Base-by-base conservation (phyloP, 139 green algal species). In the Chlamydomonas sp. region DNA sequence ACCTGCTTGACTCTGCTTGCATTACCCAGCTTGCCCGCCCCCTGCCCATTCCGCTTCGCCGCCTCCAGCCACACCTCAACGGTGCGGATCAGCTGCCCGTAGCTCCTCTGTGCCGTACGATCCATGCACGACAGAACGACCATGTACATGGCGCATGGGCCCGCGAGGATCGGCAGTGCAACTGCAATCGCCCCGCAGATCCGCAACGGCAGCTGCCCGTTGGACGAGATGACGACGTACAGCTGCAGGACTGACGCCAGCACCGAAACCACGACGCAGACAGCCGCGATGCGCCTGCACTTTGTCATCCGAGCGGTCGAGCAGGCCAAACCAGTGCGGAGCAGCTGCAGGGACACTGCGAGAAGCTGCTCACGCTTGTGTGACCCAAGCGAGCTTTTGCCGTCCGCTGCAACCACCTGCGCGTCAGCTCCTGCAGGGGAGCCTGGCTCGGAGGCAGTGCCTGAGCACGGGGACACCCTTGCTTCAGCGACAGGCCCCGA, bases 161-260 rank as follows among this genome's bases (percentile, higher is more conserved):
- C 18, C 58, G 61, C 15, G 18, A 4, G 61, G 2, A 61, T 9
- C 60, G 18, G n/a, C 61, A 14, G 17, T n/a, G 15, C 61, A 61
- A 69, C 77, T 9, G 77, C 61, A 14, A 71, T 61, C 10, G 17
- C 77, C 17, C 14, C 77, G 5, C 12, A 61, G 61, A 82, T 61
- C 60, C 77, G 77, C 60, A 72, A 72, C 16, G 77, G 61, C 77
- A 61, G 71, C 61, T 82, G 77, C 16, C 71, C 77, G 17, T 61
- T 82, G 18, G 9, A 20, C 2, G 77, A 15, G 20, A 82, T 82
- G 59, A 82, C 71, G 60, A 61, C 60, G 77, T 82, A 82, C 58
- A 69, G 17, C 1, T 69, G 58, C 66, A 71, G 61, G 61, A 7
- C 77, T 10, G 71, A 59, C 16, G 77, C 77, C 61, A 82, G 17